Evolutionary conservation across 2,329 filamentous ascomycete species (phyloP).

Genomic region (Dothistroma septosporum): DNA sequence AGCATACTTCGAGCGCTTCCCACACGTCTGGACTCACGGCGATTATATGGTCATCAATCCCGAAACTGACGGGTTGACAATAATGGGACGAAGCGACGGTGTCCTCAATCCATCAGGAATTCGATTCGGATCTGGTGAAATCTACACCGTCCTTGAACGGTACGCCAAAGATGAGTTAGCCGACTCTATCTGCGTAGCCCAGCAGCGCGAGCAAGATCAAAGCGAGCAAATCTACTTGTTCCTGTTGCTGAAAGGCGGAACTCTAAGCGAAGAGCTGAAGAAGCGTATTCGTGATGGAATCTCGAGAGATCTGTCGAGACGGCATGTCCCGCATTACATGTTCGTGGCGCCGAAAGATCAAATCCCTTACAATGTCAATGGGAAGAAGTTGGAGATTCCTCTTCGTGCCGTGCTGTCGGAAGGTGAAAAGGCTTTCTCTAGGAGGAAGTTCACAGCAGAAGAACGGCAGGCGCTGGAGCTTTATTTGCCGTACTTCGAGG

Average conservation of each 20-base stretch:
- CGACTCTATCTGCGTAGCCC: too few species aligned
- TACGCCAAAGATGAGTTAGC: too few species aligned
- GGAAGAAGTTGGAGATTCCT: constrained; percentile 11
- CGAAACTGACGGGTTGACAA: constrained; percentile 49
- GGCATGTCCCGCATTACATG: constrained; percentile 11
- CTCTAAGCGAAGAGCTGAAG: too few species aligned
- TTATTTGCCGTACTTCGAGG: constrained; percentile 8
- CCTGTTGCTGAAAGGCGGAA: too few species aligned
- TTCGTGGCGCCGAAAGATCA: constrained; percentile 2
- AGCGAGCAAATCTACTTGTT: too few species aligned
- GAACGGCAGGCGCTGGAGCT: constrained; percentile 2
- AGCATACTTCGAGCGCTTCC: constrained; percentile 42
- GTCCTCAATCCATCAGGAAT: too few species aligned
- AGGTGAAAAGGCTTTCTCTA: constrained; percentile 4
- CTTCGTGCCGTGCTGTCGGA: constrained; percentile 4
- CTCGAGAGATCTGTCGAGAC: constrained; percentile 3
- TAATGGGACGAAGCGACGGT: too few species aligned
- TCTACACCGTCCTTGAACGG: too few species aligned
- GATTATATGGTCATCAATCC: constrained; percentile 71
- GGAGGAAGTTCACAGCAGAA: constrained; percentile 10
- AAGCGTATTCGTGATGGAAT: constrained; percentile 1
- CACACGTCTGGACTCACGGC: constrained; percentile 70
- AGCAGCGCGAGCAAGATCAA: too few species aligned
- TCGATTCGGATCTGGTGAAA: too few species aligned
- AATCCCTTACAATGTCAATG: constrained; percentile 11